Evolutionary conservation across 495 filamentous ascomycete species (phyloP).

Genomic region (Aspergillus sclerotioniger): DNA sequence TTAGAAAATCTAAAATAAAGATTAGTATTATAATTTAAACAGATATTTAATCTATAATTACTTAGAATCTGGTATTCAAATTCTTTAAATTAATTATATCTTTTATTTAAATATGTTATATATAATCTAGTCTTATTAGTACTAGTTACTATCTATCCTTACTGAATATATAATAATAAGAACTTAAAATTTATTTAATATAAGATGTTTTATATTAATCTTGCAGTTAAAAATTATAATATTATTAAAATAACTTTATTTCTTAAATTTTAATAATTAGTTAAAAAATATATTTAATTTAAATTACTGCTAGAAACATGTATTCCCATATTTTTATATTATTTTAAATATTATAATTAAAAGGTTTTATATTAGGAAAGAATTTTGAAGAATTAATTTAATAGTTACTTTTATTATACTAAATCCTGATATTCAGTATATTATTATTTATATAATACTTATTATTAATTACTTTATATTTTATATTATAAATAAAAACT

Average conservation of each 20-base stretch:
- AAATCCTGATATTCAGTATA: background rate
- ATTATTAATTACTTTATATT: too few relatives aligned
- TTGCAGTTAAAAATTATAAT: background rate
- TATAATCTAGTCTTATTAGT: background rate
- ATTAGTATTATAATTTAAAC: background rate
- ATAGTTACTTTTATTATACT: background rate
- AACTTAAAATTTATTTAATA: too few relatives aligned
- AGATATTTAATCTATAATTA: too few relatives aligned
- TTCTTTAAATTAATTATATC: background rate
- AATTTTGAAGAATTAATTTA: background rate
- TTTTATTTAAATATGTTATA: background rate
- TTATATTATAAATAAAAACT: too few relatives aligned
- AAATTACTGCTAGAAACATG: background rate
- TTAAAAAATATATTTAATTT: background rate
- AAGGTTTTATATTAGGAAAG: background rate
- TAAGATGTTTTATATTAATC: background rate
- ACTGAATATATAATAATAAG: background rate
- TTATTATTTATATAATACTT: constrained; percentile 2
- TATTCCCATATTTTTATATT: too few relatives aligned
- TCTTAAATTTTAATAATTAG: background rate
- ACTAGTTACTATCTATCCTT: background rate
- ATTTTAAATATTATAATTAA: background rate
- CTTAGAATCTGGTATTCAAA: background rate
- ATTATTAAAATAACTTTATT: constrained; percentile 1
- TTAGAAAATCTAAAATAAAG: background rate